Evolutionary conservation across 2,329 filamentous ascomycete species (phyloP), one percentile per base, ranked within the genome.

Genomic region (Colletotrichum coccodes): DNA sequence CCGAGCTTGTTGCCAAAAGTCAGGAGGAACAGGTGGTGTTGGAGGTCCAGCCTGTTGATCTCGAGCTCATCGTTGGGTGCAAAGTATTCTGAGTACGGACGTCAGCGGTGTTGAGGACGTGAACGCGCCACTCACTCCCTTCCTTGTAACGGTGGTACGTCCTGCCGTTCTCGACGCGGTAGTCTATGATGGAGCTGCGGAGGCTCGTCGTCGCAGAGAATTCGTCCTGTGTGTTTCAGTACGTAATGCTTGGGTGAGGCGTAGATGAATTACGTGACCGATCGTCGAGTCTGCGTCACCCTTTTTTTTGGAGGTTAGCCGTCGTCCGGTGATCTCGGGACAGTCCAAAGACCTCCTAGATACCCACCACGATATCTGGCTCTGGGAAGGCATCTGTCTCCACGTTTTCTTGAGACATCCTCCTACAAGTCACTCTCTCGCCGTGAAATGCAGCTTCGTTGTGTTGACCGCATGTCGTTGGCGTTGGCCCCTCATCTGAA

Each of bases 111-210:
- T 12, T 6, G 57, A 21, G 8, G 16, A 18, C 30, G 34, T n/a
- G 23, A 6, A 26, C n/a, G 21, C n/a, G 40, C n/a, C 16, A 49
- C 46, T 36, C 34, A 65, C 63, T 65, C 12, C 56, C 56, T 36
- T 61, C 56, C 30, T 49, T 56, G 16, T 56, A 79, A 2, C 77
- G 71, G 54, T 81, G 77, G 36, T 80, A 81, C 0, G 78, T 80
- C 28, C 80, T 68, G 4, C 79, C 79, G 62, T 81, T 79, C 60
- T 81, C 80, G n/a, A 75, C 73, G 6, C 79, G 77, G 67, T 78
- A 79, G 16, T 75, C 70, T 36, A 77, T 54, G 50, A 82, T 80
- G 56, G 79, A 82, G 1, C 79, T 79, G 12, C 72, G 71, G 14
- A 79, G 73, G 46, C 62, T 53, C 4, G 44, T 65, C 16, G 56